Evolutionary conservation across 2,329 filamentous ascomycete genomes (phyloP).

Genomic region (Tolypocladium ophioglossoides): DNA sequence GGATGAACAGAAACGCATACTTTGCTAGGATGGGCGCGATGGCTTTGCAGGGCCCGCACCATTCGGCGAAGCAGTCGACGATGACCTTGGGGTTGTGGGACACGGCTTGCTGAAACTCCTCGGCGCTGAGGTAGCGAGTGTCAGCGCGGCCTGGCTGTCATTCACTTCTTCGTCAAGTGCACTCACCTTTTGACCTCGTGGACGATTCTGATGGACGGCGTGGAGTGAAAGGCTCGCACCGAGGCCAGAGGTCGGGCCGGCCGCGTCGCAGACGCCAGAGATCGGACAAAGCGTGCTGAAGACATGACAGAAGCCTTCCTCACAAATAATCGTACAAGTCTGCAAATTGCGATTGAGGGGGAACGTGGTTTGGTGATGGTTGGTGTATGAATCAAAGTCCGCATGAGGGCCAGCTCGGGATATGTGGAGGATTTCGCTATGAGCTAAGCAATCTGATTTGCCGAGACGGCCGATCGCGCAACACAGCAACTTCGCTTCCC

Average conservation of each 20-base stretch:
- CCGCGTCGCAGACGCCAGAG: background rate
- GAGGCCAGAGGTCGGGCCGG: background rate
- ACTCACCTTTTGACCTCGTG: constrained; percentile 30
- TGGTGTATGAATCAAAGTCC: background rate
- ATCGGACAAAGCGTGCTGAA: background rate
- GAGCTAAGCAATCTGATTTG: background rate
- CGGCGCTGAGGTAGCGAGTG: constrained; percentile 32
- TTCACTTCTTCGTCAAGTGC: background rate
- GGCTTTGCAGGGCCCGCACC: constrained; percentile 91
- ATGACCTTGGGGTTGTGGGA: constrained; percentile 49
- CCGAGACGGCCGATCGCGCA: background rate
- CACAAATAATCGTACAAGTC: background rate
- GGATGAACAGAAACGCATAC: constrained; percentile 3
- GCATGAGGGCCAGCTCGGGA: background rate
- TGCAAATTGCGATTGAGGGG: background rate
- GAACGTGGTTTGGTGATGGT: background rate
- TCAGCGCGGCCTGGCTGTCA: background rate
- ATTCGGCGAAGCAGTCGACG: constrained; percentile 78
- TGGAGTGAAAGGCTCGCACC: constrained; percentile 21
- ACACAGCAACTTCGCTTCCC: background rate
- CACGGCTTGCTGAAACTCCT: constrained; percentile 47
- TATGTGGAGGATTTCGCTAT: background rate
- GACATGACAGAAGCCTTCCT: background rate
- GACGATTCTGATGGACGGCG: constrained; percentile 32
- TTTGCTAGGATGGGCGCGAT: constrained; percentile 60